Evolutionary conservation across 768 basidiomycete genomes (phyloP).

Genomic region (Termitomyces sp.): DNA sequence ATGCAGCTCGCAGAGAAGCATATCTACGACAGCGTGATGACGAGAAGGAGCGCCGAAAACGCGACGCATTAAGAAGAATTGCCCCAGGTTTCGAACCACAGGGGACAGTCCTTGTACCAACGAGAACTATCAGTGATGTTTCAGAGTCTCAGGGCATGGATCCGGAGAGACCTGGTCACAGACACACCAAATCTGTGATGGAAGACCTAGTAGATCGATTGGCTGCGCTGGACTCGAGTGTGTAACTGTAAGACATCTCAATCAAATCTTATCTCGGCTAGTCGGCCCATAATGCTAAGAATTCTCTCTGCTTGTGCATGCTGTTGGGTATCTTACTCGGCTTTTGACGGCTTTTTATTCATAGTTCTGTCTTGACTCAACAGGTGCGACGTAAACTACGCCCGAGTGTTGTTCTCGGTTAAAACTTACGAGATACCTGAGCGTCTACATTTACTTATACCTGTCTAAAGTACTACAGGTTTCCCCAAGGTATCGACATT

Average conservation of each 20-base stretch:
- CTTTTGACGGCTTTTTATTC: neutral
- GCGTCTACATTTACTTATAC: neutral
- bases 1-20: slow-evolving; percentile 62
- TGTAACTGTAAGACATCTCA: neutral
- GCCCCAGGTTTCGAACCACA: slow-evolving; percentile 82
- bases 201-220: slow-evolving; percentile 79
- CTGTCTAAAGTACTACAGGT: neutral
- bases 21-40: slow-evolving; percentile 68
- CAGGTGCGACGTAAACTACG: neutral
- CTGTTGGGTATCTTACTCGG: neutral
- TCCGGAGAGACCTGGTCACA: slow-evolving; percentile 9
- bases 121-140: slow-evolving; percentile 24
- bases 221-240: slow-evolving; percentile 52
- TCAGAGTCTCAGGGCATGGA: slow-evolving; percentile 8
- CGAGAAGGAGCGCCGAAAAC: slow-evolving; percentile 62
- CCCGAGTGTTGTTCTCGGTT: neutral
- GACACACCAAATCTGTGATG: slow-evolving; percentile 55
- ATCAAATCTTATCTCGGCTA: neutral
- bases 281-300: neutral
- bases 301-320: neutral
- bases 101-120: slow-evolving; percentile 53
- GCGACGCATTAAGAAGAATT: slow-evolving; percentile 67
- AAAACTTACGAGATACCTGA: neutral
- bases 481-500: neutral
- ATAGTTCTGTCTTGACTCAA: neutral